Base-by-base conservation (phyloP, 176 grass and related monocot species). In the Olyra latifolia region DNA sequence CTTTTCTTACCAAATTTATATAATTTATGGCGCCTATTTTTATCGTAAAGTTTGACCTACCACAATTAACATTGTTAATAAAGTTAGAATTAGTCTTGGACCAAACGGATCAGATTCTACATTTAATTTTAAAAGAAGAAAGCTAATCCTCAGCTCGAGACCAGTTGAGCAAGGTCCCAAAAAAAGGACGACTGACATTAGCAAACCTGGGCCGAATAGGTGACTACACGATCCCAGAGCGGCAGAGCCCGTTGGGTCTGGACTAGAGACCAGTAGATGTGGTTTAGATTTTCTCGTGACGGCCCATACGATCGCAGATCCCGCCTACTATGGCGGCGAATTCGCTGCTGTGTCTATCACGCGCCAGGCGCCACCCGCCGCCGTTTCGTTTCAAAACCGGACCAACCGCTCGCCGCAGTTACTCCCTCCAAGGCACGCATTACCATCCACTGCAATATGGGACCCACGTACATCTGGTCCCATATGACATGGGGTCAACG, bases 311-410 rank as follows among this genome's bases (percentile, higher is more conserved):
- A 20, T 16, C 15, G 24, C 57, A 16, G n/a, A 44, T 75, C 72
- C 15, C 30, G 30, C 19, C 49, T 4, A 49, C 14, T 15, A 49
- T 35, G 49, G 15, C 4, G 8, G 53, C 20, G 30, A 38, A 32
- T 35, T 17, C n/a, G 40, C 72, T 20, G 6, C 7, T 16, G 3
- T 53, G 56, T 59, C 35, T 42, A 20, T 29, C 54, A 29, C 35
- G 38, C 80, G 74, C 20, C 54, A 29, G 24, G 38, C 80, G 74
- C 20, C 80, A 39, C 15, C 0, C 28, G 47, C 73, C 60, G 44
- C 75, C 48, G 58, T 23, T 54, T 54, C 60, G 29, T 80, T 89
- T 84, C 62, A 80, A 89, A 80, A 73, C 41, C 52, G 6, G 28
- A 17, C 49, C 44, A 20, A 22, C 60, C 28, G n/a, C 48, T 30